Evolutionary conservation across 2,329 filamentous ascomycete genomes (phyloP).

Genomic region (Pseudogymnoascus sp.): DNA sequence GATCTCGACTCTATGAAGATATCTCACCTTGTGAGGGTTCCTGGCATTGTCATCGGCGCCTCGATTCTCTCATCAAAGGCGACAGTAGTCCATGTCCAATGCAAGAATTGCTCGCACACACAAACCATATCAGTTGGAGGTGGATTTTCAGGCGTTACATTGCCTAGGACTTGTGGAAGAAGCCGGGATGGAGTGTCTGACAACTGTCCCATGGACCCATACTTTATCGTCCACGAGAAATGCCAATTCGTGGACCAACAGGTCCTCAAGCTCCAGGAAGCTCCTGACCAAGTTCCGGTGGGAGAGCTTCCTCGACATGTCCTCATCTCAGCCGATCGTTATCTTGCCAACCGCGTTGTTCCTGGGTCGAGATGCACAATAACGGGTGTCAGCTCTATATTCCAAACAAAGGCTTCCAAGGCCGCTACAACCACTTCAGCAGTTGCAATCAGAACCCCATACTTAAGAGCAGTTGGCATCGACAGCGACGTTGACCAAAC

Average conservation of each 20-base stretch:
- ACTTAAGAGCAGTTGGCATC: conserved; percentile 86
- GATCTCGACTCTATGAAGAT: conserved; percentile 90
- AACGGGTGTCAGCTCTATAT: conserved; percentile 97
- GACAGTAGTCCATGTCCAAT: conserved; percentile 77
- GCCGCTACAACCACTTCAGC: conserved; percentile 67
- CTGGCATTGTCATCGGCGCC: conserved; percentile 94
- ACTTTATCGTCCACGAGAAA: conserved; percentile 91
- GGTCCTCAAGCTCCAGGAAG: conserved; percentile 95
- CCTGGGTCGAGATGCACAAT: conserved; percentile 91
- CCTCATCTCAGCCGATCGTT: conserved; percentile 90
- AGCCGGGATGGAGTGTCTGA: conserved; percentile 31
- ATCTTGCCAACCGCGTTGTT: conserved; percentile 90
- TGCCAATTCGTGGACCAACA: conserved; percentile 96
- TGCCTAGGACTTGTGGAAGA: conserved; percentile 67
- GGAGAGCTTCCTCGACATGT: conserved; percentile 94
- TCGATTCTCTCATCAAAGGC: conserved; percentile 96
- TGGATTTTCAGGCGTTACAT: conserved; percentile 78
- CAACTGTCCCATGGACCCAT: conserved; percentile 86
- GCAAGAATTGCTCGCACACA: conserved; percentile 72
- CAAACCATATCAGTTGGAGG: conserved; percentile 67
- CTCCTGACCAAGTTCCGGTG: conserved; percentile 93
- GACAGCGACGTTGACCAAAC: conserved; percentile 86
- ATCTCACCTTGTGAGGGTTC: conserved; percentile 89
- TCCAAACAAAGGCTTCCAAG: conserved; percentile 84
- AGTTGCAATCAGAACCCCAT: conserved; percentile 91